Evolutionary conservation across 805 yeast genomes (phyloP), one percentile per base, ranked within the genome.

Genomic region (Isabelozyma pseudorhagii): DNA sequence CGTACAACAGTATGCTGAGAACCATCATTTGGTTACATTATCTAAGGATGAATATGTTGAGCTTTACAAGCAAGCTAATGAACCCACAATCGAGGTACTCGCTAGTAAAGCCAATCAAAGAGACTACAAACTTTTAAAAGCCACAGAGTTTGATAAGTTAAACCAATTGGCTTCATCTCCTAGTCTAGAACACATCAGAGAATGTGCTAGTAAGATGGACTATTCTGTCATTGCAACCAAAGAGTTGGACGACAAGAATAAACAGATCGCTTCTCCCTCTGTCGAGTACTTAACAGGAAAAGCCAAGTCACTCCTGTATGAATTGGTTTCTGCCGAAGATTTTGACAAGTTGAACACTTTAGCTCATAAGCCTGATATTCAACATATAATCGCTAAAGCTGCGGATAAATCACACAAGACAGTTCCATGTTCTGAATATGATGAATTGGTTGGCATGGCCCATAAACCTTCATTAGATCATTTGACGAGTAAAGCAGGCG

Each of bases 1-100:
- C 38, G 64, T 73, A 5, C 67, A 71, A 44, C 50, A 55, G 11
- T 65, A 64, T 10, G 76, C 76, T 0, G 75, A 69, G 44, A 62
- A 49, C n/a, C 63, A 60, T 42, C 61, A 62, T 11, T 63, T 69
- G 46, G 62, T 69, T 7, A 67, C 76, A 2, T 56, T 73, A 42
- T 46, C 64, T 1, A 61, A 63, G 48, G 40, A 49, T 1, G 78
- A 73, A 49, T 71, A 68, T 45, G 61, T 75, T 18, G 56, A 59
- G 17, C 58, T 74, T 39, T 65, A 60, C 21, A 58, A 58, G 31
- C 36, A 48, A 21, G 67, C 69, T 1, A 54, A 65, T 41, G 70
- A 67, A 17, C 72, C 73, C 9, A 38, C 56, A 1, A n/a, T 61
- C 1, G 69, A 64, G 5, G 62, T 62, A 25, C 42, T 68, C 9